A percentile compares a stretch with the other conserved stretches of the same genome.
Conservation (phyloP, 2,329 filamentous ascomycete genomes). For the Botrytis hyacinthi region DNA sequence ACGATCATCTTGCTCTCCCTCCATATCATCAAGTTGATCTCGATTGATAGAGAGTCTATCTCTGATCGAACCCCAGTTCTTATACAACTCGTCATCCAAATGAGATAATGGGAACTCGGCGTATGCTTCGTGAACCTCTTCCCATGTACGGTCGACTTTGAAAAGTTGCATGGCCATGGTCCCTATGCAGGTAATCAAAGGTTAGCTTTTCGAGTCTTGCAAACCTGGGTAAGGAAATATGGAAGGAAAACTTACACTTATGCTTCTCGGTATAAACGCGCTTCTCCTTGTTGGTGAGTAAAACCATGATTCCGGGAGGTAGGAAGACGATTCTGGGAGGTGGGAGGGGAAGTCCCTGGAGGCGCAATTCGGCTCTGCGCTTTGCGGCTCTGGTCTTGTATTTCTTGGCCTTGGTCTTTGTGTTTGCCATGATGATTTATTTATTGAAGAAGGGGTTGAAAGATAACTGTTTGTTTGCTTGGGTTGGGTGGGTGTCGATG, state of each 20-base stretch:
- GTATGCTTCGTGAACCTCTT: background rate
- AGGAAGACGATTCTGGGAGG: background rate
- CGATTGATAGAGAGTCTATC: background rate
- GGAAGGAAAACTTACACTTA: background rate
- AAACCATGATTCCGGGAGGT: background rate
- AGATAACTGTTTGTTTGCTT: background rate
- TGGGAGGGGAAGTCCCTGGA: background rate
- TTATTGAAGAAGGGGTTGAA: background rate
- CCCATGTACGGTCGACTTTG: background rate
- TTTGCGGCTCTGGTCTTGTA: background rate
- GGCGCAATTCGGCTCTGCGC: background rate
- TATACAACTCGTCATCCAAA: background rate
- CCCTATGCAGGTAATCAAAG: background rate
- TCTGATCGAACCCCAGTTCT: accelerated
- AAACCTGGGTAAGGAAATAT: background rate
- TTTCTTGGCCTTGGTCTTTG: background rate
- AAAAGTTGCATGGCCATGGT: background rate
- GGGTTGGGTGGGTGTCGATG: background rate
- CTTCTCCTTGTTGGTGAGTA: no score
- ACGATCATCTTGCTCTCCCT: background rate
- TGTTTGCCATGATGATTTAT: background rate
- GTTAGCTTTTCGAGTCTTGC: background rate
- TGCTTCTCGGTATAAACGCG: background rate
- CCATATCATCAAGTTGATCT: background rate
- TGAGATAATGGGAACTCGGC: background rate